phyloP scores from a whole-genome alignment of 1,284 basidiomycete genomes.

The Heterobasidion parviporum region DNA sequence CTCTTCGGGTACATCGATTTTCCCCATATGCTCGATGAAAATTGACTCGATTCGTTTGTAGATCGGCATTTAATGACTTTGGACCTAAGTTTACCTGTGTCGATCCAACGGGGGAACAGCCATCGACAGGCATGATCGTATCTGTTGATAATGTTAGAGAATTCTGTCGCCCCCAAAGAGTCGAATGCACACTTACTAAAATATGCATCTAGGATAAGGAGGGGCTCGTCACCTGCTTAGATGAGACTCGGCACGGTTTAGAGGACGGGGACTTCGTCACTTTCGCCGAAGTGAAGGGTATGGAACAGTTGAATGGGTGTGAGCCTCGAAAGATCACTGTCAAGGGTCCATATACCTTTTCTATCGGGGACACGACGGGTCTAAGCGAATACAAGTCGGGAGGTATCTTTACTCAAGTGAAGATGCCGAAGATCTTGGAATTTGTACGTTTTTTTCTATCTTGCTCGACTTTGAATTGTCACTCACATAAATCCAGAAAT shows the following conservation, averaged over 20 bases:
- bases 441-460: slow-evolving; percentile 54
- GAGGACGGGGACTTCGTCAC: slow-evolving; percentile 98
- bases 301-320: slow-evolving; percentile 86
- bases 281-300: slow-evolving; percentile 96
- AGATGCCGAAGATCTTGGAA: slow-evolving; percentile 94
- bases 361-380: slow-evolving; percentile 83
- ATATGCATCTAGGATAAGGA: slow-evolving; percentile 59
- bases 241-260: slow-evolving; percentile 95
- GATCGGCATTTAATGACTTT: slow-evolving; percentile 95
- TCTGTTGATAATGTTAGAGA: slow-evolving; percentile 68
- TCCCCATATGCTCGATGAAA: slow-evolving; percentile 5
- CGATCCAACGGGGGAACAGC: slow-evolving; percentile 93
- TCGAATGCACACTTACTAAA: too few relatives aligned
- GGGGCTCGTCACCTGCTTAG: slow-evolving; percentile 91
- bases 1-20: slow-evolving; percentile 75
- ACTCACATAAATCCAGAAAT: slow-evolving; percentile 91
- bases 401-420: slow-evolving; percentile 97
- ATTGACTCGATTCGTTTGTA: slow-evolving; percentile 25
- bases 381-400: slow-evolving; percentile 80
- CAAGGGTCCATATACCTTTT: slow-evolving; percentile 95
- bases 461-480: background rate
- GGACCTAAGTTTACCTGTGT: slow-evolving; percentile 91
- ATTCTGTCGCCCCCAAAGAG: background rate
- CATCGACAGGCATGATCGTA: slow-evolving; percentile 92
- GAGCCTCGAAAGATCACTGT: slow-evolving; percentile 90